These are phyloP conservation scores for Fennellomyces sp. DNA, from an alignment of 371 early-diverging fungal genomes.

Conservation along the genomic window DNA sequence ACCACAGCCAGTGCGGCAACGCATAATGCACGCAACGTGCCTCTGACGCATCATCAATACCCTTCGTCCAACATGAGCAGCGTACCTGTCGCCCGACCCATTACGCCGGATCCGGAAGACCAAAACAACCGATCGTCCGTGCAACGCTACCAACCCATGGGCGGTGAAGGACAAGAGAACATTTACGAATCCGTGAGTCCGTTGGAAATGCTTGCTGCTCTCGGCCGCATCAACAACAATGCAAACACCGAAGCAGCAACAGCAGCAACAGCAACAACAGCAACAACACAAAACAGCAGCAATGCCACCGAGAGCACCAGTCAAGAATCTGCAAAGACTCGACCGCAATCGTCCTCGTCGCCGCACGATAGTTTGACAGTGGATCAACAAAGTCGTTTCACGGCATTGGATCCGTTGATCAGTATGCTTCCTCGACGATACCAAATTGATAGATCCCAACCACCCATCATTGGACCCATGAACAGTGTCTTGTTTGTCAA, in stretches of 20 bases:
- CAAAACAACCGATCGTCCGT: slow-evolving; percentile 9
- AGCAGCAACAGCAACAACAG: neutral
- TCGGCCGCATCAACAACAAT: slow-evolving; percentile 24
- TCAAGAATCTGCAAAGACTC: neutral
- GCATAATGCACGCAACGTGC: slow-evolving; percentile 18
- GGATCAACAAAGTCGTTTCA: slow-evolving; percentile 7
- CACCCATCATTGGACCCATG: slow-evolving; percentile 41
- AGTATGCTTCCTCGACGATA: slow-evolving; percentile 40
- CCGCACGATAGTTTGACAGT: neutral
- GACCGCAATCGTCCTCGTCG: neutral
- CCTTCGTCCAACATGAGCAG: slow-evolving; percentile 41
- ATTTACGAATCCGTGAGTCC: slow-evolving; percentile 43
- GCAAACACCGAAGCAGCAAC: neutral
- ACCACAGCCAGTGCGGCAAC: slow-evolving; percentile 32
- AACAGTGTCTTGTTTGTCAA: slow-evolving; percentile 42
- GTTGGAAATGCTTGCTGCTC: slow-evolving; percentile 37
- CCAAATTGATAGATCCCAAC: slow-evolving; percentile 20
- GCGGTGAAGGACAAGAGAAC: slow-evolving; percentile 11
- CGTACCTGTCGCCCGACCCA: slow-evolving; percentile 44
- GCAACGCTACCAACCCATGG: slow-evolving; percentile 7
- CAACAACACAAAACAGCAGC: neutral
- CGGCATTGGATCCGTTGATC: slow-evolving; percentile 12
- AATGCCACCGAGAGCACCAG: neutral
- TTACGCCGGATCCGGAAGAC: slow-evolving; percentile 21
- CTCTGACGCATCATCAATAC: slow-evolving; percentile 38